Evolutionary conservation across 257 asterid genomes (phyloP), one percentile per base, ranked within the genome.

Genomic region (Nicotiana benthamiana): DNA sequence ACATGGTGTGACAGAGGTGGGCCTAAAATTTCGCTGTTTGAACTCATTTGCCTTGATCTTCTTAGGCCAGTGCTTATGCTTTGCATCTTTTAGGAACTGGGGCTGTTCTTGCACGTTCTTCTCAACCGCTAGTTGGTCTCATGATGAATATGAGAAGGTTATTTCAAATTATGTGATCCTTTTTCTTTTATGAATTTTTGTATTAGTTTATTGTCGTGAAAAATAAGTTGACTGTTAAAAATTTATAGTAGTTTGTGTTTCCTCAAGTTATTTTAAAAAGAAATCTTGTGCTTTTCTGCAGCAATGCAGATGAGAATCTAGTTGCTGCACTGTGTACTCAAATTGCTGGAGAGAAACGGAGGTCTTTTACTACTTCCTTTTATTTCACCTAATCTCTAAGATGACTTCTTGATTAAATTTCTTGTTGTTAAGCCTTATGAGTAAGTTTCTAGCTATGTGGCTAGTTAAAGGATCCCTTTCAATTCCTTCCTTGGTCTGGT

Each of bases 121-220:
- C 99, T 43, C 99, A 95, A 72, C 99, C 99, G 24, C 82, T 93
- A 82, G 98, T 95, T 85, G 99, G 99, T 61, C 90, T 95, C 83
- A 93, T 95, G 98, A 93, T 95, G 99, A 95, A 95, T 86, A 88
- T 93, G 96, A 91, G 99, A 90, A 95, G 99, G 99, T 95, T 81
- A 84, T 62, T 30, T 26, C 5, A 74, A 56, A 75, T 74, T 64
- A 72, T 30, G 28, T 80, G 82, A 65, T 56, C 46, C 17, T 53
- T 15, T 78, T 75, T 43, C 81, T 68, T 40, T 34, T 83, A 82
- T 81, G 53, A 53, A 32, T 51, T 78, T 36, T 24, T 65, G 61
- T 56, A 34, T 40, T 43, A 43, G 26, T 81, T 36, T 83, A 24
- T 48, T 26, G 82, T 77, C 76, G 64, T 67, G 62, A 51, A 74